A percentile compares a stretch with the other conserved stretches of the same genome.
phyloP scores from a whole-genome alignment of 1,284 basidiomycete genomes.

The Lentinus polychrous region DNA sequence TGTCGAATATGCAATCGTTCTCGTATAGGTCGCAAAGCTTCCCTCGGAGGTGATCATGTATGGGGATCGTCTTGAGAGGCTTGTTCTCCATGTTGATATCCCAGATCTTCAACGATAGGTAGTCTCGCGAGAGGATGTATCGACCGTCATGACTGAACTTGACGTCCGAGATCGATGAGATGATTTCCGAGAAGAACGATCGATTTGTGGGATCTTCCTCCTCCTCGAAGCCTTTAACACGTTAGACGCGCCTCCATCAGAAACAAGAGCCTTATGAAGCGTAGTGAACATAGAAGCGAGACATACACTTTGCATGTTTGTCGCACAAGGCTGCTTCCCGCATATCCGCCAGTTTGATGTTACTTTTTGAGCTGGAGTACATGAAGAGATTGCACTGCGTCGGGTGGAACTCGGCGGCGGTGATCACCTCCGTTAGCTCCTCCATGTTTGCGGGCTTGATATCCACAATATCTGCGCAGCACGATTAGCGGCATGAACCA shows the following conservation, averaged over 20 bases:
- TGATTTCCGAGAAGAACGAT: constrained; percentile 99
- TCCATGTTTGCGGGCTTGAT: constrained; percentile 99
- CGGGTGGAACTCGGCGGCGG: constrained; percentile 98
- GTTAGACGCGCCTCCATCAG: constrained; percentile 1
- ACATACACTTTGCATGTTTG: constrained; percentile 90
- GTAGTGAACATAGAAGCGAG: not conserved
- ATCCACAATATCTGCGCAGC: constrained; percentile 92
- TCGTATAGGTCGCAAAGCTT: constrained; percentile 99
- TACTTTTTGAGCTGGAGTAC: constrained; percentile 99
- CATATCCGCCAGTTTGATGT: constrained; percentile 99
- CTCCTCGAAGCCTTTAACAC: constrained; percentile 92
- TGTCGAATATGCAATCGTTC: constrained; percentile 99
- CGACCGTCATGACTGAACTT: constrained; percentile 98
- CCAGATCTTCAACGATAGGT: constrained; percentile 98
- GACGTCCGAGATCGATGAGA: constrained; percentile 99
- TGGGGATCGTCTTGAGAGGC: constrained; percentile 96
- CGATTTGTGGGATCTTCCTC: constrained; percentile 97
- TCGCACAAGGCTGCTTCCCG: constrained; percentile 97
- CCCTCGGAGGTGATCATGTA: constrained; percentile 95
- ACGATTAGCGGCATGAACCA: constrained; percentile 3
- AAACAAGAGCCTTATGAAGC: not conserved
- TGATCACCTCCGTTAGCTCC: constrained; percentile 99
- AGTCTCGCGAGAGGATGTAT: constrained; percentile 96
- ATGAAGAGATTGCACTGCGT: constrained; percentile 98
- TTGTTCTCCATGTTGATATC: constrained; percentile 98